A percentile compares a stretch with the other conserved stretches of the same genome.
Evolutionary conservation across 192 early-diverging fungal genomes (phyloP).

Genomic region (Haplosporangium gracile): DNA sequence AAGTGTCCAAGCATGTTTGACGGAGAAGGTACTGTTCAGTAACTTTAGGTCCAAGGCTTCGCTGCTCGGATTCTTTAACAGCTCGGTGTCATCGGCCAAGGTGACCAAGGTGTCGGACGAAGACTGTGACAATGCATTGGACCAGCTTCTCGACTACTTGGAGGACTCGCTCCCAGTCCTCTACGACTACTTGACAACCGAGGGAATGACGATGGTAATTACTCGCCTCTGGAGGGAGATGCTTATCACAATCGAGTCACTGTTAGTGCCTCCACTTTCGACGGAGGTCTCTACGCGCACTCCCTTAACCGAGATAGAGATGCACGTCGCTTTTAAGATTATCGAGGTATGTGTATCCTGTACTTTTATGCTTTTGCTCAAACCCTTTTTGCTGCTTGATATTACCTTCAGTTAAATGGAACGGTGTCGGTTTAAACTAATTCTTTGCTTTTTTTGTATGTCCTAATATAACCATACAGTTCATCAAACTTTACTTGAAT

Average conservation of each 20-base stretch:
- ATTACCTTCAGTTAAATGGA: not conserved
- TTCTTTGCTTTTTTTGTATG: not conserved
- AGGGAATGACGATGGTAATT: conserved; percentile 75
- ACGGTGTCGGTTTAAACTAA: not conserved
- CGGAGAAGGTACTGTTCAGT: conserved; percentile 68
- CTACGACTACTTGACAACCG: conserved; percentile 74
- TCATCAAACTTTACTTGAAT: conserved; percentile 80
- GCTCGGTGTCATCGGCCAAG: conserved; percentile 38
- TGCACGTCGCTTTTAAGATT: conserved; percentile 78
- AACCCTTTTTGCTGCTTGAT: too few species aligned
- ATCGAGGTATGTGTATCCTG: conserved; percentile 60
- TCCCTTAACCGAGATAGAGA: conserved; percentile 73
- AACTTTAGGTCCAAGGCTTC: conserved; percentile 52
- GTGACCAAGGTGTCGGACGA: conserved; percentile 52
- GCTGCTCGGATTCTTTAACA: conserved; percentile 39
- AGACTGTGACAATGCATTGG: conserved; percentile 76
- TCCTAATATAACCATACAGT: conserved; percentile 37
- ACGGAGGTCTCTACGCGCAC: conserved; percentile 68
- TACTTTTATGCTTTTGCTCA: not conserved
- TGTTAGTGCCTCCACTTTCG: conserved; percentile 80
- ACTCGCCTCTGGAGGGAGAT: conserved; percentile 81
- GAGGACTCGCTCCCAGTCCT: conserved; percentile 77
- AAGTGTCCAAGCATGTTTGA: conserved; percentile 74
- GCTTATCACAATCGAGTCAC: conserved; percentile 72
- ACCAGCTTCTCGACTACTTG: conserved; percentile 81